These are phyloP conservation scores for Saksenaea oblongispora DNA, from an alignment of 371 early-diverging fungal species.

Conservation along the genomic window DNA sequence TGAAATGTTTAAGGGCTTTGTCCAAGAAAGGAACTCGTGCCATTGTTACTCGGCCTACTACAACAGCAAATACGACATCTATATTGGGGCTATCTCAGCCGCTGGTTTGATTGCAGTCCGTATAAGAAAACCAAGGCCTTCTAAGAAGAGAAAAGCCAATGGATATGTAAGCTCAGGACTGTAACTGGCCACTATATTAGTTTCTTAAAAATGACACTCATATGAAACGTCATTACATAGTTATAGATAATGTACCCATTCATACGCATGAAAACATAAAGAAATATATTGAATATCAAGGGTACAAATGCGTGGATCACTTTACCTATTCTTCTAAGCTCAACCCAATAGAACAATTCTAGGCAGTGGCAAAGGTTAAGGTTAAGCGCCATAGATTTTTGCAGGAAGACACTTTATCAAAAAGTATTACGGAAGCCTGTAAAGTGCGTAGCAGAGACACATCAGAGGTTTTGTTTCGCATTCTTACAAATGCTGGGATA, in stretches of 20 bases:
- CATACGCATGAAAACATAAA: constrained; percentile 10
- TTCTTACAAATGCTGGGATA: too few species aligned
- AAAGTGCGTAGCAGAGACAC: neutral
- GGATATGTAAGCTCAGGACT: constrained; percentile 13
- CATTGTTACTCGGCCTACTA: too few species aligned
- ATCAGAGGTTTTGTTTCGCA: too few species aligned
- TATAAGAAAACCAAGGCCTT: constrained; percentile 10
- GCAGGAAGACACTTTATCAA: constrained; percentile 9
- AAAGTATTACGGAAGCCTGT: constrained; percentile 12
- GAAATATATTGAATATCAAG: constrained; percentile 5
- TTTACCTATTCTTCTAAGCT: constrained; percentile 17
- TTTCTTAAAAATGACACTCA: constrained; percentile 18
- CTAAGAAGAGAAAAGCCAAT: constrained; percentile 12
- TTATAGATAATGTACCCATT: constrained; percentile 20
- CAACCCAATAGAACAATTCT: constrained; percentile 18
- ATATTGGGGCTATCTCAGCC: constrained; percentile 19
- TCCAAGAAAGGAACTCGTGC: too few species aligned
- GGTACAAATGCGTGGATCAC: constrained; percentile 14
- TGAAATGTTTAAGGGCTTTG: too few species aligned
- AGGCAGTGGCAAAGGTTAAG: constrained; percentile 11
- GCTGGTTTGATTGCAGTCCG: constrained; percentile 16
- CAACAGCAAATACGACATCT: constrained; percentile 13
- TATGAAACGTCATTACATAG: constrained; percentile 21
- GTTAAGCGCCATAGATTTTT: constrained; percentile 9
- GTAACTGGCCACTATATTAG: constrained; percentile 16